These are phyloP conservation scores for Elasticomyces elasticus DNA, from an alignment of 495 filamentous ascomycete species.

Conservation along the genomic window DNA sequence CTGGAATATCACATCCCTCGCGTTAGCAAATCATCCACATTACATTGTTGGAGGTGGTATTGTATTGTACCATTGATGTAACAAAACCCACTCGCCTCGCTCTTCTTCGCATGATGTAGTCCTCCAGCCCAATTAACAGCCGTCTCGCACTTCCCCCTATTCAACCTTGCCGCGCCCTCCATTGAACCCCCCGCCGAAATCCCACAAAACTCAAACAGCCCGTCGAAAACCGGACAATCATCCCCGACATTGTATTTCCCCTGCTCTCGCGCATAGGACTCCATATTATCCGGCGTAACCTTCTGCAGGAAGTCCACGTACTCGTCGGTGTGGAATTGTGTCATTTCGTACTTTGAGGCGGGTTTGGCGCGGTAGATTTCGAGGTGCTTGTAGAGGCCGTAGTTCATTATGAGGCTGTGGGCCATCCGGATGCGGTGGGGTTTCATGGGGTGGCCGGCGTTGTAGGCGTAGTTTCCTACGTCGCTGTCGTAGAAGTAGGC, in stretches of 20 bases:
- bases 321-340: conserved; percentile 98
- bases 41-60: not conserved
- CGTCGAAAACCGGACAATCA: conserved; percentile 96
- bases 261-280: conserved; percentile 82
- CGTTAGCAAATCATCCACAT: not conserved
- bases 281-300: conserved; percentile 99
- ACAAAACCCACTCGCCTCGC: conserved; percentile 93
- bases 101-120: conserved; percentile 94
- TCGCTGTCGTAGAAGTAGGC: conserved; percentile 98
- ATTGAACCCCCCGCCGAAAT: conserved; percentile 96
- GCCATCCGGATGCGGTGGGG: conserved; percentile 95
- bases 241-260: conserved; percentile 96
- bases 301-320: conserved; percentile 96
- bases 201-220: conserved; percentile 94
- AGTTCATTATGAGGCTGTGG: conserved; percentile 97
- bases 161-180: conserved; percentile 88
- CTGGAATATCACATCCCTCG: conserved; percentile 41
- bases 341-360: conserved; percentile 93
- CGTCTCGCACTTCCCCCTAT: conserved; percentile 90
- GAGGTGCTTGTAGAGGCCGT: conserved; percentile 95
- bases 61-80: conserved; percentile 81
- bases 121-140: conserved; percentile 97
- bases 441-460: conserved; percentile 98
- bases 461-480: conserved; percentile 95
- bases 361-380: conserved; percentile 98